Base-by-base conservation (phyloP, 176 grass and related monocot genomes). In the Triticum monococcum region DNA sequence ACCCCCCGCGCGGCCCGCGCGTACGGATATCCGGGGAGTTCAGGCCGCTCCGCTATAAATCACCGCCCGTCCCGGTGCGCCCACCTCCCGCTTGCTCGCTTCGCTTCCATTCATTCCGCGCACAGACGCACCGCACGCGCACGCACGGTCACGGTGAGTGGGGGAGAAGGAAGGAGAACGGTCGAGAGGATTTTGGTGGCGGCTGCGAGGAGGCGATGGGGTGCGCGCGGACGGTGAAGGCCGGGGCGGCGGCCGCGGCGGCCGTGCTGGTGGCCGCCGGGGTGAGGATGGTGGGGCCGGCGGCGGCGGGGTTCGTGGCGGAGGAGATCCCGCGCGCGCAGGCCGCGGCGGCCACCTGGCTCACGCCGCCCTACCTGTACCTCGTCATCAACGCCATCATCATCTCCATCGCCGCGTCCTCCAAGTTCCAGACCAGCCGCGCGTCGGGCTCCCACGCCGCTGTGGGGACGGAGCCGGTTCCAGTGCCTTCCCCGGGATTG, bases 371-470 rank as follows among this genome's bases (percentile, higher is more conserved):
- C 8, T 99, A 97, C 74, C 87, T 99, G 7, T 97, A 95, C 80
- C 66, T 99, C 78, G 79, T 97, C 89, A 93, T 99, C 89, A 99
- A 99, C 85, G 94, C 83, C 46, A 97, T 99, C 87, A 99, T 99
- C 67, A 68, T 99, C 80, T 99, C 92, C 77, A 99, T 99, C 82
- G 97, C 89, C 43, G 97, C 94, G 3, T 95, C 92, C 0, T 97
- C 97, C 8, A 83, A 87, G 36, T 99, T 95, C 91, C 94, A 93
- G 81, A 6, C 64, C 4, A 50, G 2, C 35, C 79, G 78, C 16
- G 66, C 2, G 36, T 7, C 59, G 43, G 25, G 12, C 0, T 7
- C 79, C 9, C 28, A 28, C 6, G 45, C 59, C 5, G 12, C 59
- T 8, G 32, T n/a, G 46, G 66, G 24, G 5, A 26, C 28, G 37